These are phyloP conservation scores for Pistacia atlantica DNA, from an alignment of 345 rosid species.

Conservation along the genomic window DNA sequence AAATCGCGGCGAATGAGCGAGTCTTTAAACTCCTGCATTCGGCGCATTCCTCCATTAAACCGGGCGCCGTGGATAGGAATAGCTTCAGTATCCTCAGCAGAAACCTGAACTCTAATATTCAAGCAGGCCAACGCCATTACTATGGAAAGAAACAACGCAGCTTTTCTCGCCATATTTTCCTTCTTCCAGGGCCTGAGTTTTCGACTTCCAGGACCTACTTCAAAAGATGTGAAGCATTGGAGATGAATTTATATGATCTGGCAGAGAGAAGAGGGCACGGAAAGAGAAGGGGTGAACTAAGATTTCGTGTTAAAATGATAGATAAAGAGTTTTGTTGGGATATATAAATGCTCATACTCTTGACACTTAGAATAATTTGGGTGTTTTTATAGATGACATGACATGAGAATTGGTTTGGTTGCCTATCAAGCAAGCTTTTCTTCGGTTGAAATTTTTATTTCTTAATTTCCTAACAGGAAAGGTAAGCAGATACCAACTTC, in stretches of 20 bases:
- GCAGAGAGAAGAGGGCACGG: background rate
- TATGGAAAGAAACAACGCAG: background rate
- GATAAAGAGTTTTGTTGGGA: too few relatives aligned
- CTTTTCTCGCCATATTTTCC: conserved; percentile 8
- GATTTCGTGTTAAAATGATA: background rate
- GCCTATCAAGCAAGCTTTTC: background rate
- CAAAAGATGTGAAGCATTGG: too few relatives aligned
- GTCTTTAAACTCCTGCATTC: conserved; percentile 49
- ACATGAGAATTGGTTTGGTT: background rate
- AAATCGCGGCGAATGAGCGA: conserved; percentile 46
- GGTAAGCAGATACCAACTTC: conserved; percentile 21
- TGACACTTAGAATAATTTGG: background rate
- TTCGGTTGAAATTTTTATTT: conserved; percentile 6
- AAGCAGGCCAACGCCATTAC: conserved; percentile 5
- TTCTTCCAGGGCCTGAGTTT: background rate
- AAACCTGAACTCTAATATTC: conserved; percentile 16
- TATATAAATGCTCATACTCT: conserved; percentile 13
- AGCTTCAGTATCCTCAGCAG: conserved; percentile 10
- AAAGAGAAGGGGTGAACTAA: conserved; percentile 20
- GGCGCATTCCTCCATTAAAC: conserved; percentile 34
- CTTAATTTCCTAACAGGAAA: background rate
- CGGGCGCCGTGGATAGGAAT: conserved; percentile 8
- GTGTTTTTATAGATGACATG: background rate
- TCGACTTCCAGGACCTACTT: background rate
- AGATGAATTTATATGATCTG: background rate